These are phyloP conservation scores for Boletus reticuloceps DNA, from an alignment of 768 basidiomycete species.

Conservation along the genomic window DNA sequence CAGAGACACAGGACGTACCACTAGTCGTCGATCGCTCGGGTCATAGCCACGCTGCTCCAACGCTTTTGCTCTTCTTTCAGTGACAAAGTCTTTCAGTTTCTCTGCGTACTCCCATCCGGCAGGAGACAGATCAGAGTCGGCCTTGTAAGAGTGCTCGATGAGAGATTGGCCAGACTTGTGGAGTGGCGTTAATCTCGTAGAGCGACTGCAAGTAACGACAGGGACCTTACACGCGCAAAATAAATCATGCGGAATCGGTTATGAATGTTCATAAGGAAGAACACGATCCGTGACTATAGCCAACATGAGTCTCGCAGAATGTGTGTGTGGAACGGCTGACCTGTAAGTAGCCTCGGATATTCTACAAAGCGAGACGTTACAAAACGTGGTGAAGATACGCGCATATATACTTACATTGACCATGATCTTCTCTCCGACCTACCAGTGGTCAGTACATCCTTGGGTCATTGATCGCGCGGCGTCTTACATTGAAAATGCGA, in stretches of 20 bases:
- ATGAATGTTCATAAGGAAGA: slow-evolving; percentile 99
- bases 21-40: slow-evolving; percentile 57
- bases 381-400: neutral
- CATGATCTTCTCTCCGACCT: slow-evolving; percentile 96
- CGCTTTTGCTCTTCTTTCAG: slow-evolving; percentile 75
- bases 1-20: slow-evolving; percentile 44
- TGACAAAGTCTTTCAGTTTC: slow-evolving; percentile 83
- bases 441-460: slow-evolving; percentile 5
- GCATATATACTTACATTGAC: slow-evolving; percentile 64
- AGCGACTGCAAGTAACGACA: neutral
- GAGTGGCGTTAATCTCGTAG: neutral
- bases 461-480: neutral
- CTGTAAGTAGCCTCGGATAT: slow-evolving; percentile 87
- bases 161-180: slow-evolving; percentile 92
- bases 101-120: slow-evolving; percentile 96
- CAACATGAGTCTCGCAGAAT: neutral
- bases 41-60: slow-evolving; percentile 69
- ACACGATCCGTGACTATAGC: slow-evolving; percentile 84
- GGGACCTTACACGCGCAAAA: slow-evolving; percentile 77
- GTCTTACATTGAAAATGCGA: slow-evolving; percentile 82
- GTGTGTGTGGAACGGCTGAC: slow-evolving; percentile 35
- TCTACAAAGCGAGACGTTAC: slow-evolving; percentile 37
- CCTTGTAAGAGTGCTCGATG: slow-evolving; percentile 98
- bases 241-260: slow-evolving; percentile 91
- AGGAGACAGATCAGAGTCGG: slow-evolving; percentile 94